These are phyloP conservation scores for Cryptococcus sp. DNA, from an alignment of 1,284 basidiomycete genomes.

Conservation along the genomic window DNA sequence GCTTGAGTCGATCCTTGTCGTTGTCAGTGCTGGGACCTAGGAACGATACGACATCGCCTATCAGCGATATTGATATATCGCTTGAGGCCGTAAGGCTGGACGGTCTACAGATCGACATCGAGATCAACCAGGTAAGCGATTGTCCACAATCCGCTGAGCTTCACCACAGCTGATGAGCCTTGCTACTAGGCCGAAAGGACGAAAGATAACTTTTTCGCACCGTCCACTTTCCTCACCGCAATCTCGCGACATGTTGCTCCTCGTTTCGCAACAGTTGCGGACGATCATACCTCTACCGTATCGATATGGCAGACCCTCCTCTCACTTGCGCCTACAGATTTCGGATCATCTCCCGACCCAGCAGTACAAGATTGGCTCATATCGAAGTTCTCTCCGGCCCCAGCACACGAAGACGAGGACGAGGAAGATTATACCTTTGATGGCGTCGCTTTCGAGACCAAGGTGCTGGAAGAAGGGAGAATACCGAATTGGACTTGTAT, in stretches of 20 bases:
- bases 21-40: not conserved
- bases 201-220: slow-evolving; percentile 33
- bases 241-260: slow-evolving; percentile 34
- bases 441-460: slow-evolving; percentile 26
- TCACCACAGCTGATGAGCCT: not conserved
- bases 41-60: slow-evolving; percentile 6
- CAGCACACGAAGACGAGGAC: slow-evolving; percentile 1
- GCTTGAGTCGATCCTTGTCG: slow-evolving; percentile 23
- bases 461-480: slow-evolving; percentile 15
- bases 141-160: not conserved
- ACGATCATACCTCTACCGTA: not conserved
- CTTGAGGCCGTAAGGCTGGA: slow-evolving; percentile 9
- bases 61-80: slow-evolving; percentile 3
- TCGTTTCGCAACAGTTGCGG: slow-evolving; percentile 13
- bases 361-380: slow-evolving; percentile 36
- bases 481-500: slow-evolving; percentile 18
- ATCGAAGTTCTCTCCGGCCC: slow-evolving; percentile 30
- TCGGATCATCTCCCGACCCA: slow-evolving; percentile 23
- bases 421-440: slow-evolving; percentile 17
- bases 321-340: slow-evolving; percentile 20
- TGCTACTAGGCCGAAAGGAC: slow-evolving; percentile 21
- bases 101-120: slow-evolving; percentile 19
- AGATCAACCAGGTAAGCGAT: slow-evolving; percentile 17
- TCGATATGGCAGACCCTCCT: slow-evolving; percentile 20
- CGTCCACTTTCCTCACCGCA: slow-evolving; percentile 35